Percentiles rank a stretch among this genome's conserved stretches.
Evolutionary conservation across 257 asterid species (phyloP).

Genomic region (Solanum appendiculatum): DNA sequence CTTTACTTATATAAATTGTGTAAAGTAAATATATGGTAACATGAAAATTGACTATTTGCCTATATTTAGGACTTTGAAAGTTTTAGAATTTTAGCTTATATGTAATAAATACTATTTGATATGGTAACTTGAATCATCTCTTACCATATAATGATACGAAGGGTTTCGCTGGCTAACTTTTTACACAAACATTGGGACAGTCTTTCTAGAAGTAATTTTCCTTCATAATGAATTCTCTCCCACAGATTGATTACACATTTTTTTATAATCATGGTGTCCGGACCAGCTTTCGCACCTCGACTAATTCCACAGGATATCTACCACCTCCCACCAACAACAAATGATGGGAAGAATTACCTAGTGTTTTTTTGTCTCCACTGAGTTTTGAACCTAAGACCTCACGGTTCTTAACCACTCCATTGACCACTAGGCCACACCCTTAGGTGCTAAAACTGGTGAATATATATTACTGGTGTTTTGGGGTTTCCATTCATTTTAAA

Average conservation of each 20-base stretch:
- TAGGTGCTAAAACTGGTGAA: neutral
- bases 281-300: neutral
- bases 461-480: neutral
- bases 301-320: neutral
- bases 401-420: neutral
- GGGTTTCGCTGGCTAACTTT: neutral
- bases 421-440: neutral
- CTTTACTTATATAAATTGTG: neutral
- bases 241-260: neutral
- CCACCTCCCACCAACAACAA: neutral
- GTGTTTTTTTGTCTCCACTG: neutral
- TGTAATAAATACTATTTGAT: neutral
- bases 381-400: neutral
- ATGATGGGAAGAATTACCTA: neutral
- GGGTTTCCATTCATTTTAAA: neutral
- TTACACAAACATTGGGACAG: neutral
- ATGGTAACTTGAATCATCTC: neutral
- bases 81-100: neutral
- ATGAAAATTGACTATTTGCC: neutral
- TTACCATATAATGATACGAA: neutral
- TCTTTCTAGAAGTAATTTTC: neutral
- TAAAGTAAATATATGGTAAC: neutral
- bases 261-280: neutral
- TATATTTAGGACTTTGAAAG: neutral
- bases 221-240: neutral